A percentile compares a stretch with the other conserved stretches of the same genome.
These are phyloP conservation scores for Chaetomium cochliodes DNA, from an alignment of 495 filamentous ascomycete species.

Conservation along the genomic window DNA sequence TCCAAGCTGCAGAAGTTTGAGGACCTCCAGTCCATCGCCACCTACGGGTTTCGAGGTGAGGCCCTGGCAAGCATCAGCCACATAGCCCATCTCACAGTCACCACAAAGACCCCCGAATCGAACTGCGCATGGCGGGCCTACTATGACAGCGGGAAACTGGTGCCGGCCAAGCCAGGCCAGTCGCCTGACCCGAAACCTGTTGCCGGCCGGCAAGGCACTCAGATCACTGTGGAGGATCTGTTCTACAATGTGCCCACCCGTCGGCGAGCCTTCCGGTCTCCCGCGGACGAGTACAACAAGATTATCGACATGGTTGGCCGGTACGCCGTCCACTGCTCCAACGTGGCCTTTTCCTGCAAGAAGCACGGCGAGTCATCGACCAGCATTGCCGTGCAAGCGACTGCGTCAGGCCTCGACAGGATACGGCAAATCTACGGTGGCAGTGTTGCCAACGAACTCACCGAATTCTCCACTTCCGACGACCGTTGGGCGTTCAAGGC, in stretches of 20 bases:
- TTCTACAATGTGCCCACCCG: slow-evolving; percentile 95
- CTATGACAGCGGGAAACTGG: slow-evolving; percentile 81
- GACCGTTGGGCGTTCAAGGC: slow-evolving; percentile 79
- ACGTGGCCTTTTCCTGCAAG: slow-evolving; percentile 93
- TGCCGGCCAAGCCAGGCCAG: slow-evolving; percentile 88
- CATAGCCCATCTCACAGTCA: slow-evolving; percentile 93
- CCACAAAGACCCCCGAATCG: slow-evolving; percentile 87
- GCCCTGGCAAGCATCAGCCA: slow-evolving; percentile 98
- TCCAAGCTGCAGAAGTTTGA: slow-evolving; percentile 96
- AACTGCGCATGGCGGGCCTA: slow-evolving; percentile 85
- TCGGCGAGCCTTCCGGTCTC: slow-evolving; percentile 83
- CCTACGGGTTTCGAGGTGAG: slow-evolving; percentile 97
- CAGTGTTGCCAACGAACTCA: slow-evolving; percentile 82
- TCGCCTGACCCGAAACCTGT: slow-evolving; percentile 81
- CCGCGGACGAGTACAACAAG: slow-evolving; percentile 95
- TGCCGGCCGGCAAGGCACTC: slow-evolving; percentile 90
- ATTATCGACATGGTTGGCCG: slow-evolving; percentile 93
- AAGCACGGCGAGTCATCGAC: slow-evolving; percentile 87
- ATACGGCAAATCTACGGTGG: slow-evolving; percentile 89
- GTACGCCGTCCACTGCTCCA: slow-evolving; percentile 90
- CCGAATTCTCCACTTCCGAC: slow-evolving; percentile 71
- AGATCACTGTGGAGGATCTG: slow-evolving; percentile 95
- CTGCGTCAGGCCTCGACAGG: slow-evolving; percentile 70
- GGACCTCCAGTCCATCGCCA: slow-evolving; percentile 85
- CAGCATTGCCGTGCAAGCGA: slow-evolving; percentile 73